A percentile compares a stretch with the other conserved stretches of the same genome.
Evolutionary conservation across 1,139 yeast genomes (phyloP).

Genomic region (Hyphopichia pseudoburtonii): DNA sequence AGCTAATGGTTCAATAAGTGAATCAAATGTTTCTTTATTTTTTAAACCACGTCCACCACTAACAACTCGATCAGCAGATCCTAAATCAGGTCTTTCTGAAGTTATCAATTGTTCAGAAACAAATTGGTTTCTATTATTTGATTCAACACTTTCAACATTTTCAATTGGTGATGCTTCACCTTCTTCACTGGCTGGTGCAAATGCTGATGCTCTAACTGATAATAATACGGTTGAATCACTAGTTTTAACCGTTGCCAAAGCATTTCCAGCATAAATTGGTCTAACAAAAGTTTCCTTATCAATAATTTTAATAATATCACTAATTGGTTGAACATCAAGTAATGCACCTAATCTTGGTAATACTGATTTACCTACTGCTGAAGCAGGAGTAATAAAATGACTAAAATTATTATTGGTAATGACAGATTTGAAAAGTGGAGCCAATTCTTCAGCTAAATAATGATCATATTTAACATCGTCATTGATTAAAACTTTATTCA

Average conservation of each 20-base stretch:
- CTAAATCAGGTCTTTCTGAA: conserved; percentile 89
- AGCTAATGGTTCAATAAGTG: conserved; percentile 80
- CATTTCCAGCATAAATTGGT: conserved; percentile 97
- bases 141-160: conserved; percentile 40
- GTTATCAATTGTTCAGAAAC: conserved; percentile 70
- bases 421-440: conserved; percentile 55
- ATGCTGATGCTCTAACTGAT: conserved; percentile 85
- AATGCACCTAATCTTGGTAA: conserved; percentile 87
- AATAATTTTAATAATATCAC: conserved; percentile 73
- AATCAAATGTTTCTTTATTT: conserved; percentile 83
- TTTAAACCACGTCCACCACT: conserved; percentile 95
- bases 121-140: conserved; percentile 50
- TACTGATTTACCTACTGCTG: conserved; percentile 83
- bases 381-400: conserved; percentile 78
- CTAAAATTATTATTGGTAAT: conserved; percentile 46
- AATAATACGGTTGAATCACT: conserved; percentile 64
- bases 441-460: conserved; percentile 62
- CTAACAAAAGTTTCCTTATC: conserved; percentile 75
- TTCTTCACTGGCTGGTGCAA: conserved; percentile 53
- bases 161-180: conserved; percentile 48
- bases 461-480: conserved; percentile 51
- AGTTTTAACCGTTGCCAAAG: conserved; percentile 77
- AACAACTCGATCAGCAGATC: conserved; percentile 76
- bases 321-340: conserved; percentile 82
- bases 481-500: conserved; percentile 52